These are phyloP conservation scores for Kurtzmaniella quercitrusa DNA, from an alignment of 1,139 yeast genomes.

Conservation along the genomic window DNA sequence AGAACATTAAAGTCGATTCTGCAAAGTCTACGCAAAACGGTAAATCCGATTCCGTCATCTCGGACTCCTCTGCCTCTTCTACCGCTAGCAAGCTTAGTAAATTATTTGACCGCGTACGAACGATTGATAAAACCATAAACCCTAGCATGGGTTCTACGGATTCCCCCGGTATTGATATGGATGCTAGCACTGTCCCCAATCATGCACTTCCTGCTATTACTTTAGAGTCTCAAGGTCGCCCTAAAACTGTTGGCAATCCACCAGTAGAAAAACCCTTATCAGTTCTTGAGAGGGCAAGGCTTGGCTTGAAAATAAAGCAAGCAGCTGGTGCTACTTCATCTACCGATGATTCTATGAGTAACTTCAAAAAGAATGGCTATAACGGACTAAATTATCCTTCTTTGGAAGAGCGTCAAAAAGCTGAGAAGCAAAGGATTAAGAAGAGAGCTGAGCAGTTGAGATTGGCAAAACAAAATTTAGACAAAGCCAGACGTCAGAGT, in stretches of 20 bases:
- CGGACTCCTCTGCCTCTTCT: too few species aligned
- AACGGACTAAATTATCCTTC: background rate
- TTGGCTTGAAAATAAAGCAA: slow-evolving; percentile 5
- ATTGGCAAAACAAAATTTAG: slow-evolving; percentile 5
- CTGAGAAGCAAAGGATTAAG: slow-evolving; percentile 5
- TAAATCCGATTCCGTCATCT: too few species aligned
- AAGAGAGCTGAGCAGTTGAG: slow-evolving; percentile 7
- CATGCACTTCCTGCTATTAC: background rate
- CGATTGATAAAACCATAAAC: background rate
- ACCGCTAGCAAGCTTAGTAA: too few species aligned
- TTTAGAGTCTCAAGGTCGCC: background rate
- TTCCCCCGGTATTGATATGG: background rate
- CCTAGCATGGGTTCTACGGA: background rate
- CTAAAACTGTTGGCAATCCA: background rate
- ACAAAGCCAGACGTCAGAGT: slow-evolving; percentile 3
- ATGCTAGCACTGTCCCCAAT: background rate
- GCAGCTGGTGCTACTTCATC: background rate
- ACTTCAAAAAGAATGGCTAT: background rate
- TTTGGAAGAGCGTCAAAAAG: slow-evolving; percentile 2
- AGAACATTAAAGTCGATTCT: background rate
- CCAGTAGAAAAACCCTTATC: background rate
- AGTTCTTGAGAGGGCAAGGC: slow-evolving; percentile 6
- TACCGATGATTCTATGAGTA: background rate
- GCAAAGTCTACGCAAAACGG: background rate
- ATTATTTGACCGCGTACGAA: too few species aligned